phyloP scores from a whole-genome alignment of 352 stramenopile species.

The Phytophthora constricta region DNA sequence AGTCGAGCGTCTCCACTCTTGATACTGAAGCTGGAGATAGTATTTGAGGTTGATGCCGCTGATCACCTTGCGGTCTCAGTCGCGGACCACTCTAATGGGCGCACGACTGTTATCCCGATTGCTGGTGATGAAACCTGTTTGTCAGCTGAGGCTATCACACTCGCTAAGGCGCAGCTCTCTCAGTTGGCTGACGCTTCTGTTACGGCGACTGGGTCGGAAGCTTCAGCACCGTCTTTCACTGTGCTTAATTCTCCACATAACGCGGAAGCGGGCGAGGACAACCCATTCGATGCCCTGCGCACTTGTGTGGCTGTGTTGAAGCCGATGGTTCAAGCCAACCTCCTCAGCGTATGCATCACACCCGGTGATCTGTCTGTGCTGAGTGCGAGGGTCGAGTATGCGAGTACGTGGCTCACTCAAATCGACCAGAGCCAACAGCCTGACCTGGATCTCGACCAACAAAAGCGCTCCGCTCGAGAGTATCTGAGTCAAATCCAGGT shows the following conservation, averaged over 20 bases:
- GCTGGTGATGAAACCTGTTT: constrained; percentile 38
- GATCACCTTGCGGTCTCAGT: constrained; percentile 30
- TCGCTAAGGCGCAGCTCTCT: constrained; percentile 24
- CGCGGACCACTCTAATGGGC: constrained; percentile 32
- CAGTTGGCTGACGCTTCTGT: background rate
- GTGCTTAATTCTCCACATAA: background rate
- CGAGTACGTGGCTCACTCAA: constrained; percentile 27
- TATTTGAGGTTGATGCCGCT: constrained; percentile 33
- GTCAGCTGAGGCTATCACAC: constrained; percentile 28
- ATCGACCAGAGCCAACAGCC: constrained; percentile 12
- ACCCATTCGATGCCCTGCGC: constrained; percentile 19
- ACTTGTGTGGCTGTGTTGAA: constrained; percentile 18
- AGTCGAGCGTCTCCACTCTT: constrained; percentile 28
- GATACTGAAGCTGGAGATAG: constrained; percentile 45
- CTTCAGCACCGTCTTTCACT: background rate
- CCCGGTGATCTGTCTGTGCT: constrained; percentile 31
- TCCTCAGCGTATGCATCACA: constrained; percentile 27
- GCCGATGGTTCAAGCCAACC: constrained; percentile 24
- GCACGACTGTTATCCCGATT: constrained; percentile 21
- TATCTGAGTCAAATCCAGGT: constrained; percentile 30
- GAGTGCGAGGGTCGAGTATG: constrained; percentile 19
- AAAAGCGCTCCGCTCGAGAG: constrained; percentile 6
- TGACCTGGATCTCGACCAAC: background rate
- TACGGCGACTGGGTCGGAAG: background rate
- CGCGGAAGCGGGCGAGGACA: background rate